phyloP scores from a whole-genome alignment of 352 stramenopile species.

The Pythium periplocum region DNA sequence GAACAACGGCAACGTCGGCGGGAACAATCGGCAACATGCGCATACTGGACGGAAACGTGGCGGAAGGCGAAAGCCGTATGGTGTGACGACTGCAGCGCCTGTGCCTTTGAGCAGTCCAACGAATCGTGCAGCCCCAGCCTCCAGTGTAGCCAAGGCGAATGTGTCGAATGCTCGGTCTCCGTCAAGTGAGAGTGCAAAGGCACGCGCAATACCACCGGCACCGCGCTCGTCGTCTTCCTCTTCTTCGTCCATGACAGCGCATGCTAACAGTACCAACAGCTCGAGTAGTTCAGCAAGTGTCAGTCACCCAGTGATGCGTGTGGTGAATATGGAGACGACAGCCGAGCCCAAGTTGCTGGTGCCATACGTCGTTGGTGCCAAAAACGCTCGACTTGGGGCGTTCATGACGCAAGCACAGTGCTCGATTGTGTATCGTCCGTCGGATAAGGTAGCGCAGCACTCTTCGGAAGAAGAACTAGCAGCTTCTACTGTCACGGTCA shows the following conservation, averaged over 20 bases:
- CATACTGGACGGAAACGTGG: background rate
- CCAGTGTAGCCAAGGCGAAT: too few relatives aligned
- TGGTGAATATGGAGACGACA: conserved; percentile 39
- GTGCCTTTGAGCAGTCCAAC: too few relatives aligned
- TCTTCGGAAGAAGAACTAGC: background rate
- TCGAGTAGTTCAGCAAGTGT: too few relatives aligned
- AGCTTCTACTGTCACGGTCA: background rate
- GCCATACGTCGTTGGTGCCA: conserved; percentile 43
- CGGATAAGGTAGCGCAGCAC: background rate
- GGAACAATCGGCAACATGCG: background rate
- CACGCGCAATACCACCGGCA: too few relatives aligned
- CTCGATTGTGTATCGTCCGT: conserved; percentile 39
- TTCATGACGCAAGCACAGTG: conserved; percentile 57
- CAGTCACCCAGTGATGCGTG: conserved; percentile 7
- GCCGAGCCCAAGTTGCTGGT: conserved; percentile 33
- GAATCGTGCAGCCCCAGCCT: too few relatives aligned
- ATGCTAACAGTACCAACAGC: too few relatives aligned
- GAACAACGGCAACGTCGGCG: conserved; percentile 1
- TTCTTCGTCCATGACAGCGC: too few relatives aligned
- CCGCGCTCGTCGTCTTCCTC: too few relatives aligned
- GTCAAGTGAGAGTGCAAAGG: too few relatives aligned
- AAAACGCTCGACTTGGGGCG: conserved; percentile 41
- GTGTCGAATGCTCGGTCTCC: too few relatives aligned
- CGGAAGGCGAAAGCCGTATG: background rate
- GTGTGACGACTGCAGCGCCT: too few relatives aligned